Percentiles rank a stretch among this genome's conserved stretches.
Evolutionary conservation across 1,284 basidiomycete genomes (phyloP).

Genomic region (Ceratobasidium sp.): DNA sequence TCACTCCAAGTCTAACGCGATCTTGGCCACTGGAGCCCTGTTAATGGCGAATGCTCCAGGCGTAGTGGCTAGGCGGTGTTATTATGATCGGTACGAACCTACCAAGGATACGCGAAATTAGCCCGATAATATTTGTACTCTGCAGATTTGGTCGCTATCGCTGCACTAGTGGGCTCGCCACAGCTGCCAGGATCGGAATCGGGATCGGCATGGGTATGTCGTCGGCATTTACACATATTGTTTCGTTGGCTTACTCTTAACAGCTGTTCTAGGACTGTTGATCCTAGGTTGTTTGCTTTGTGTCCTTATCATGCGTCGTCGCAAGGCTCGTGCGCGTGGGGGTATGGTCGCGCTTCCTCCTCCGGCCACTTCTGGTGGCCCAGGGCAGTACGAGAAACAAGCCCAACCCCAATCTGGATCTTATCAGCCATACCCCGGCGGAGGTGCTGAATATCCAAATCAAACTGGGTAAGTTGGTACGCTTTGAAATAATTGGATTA

Average conservation of each 20-base stretch:
- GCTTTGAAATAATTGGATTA: neutral
- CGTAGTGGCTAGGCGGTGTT: slow-evolving; percentile 6
- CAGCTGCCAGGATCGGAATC: slow-evolving; percentile 27
- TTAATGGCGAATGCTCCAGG: neutral
- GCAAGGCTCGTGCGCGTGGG: slow-evolving; percentile 7
- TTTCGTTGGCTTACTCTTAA: neutral
- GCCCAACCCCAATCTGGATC: neutral
- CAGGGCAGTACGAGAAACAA: slow-evolving; percentile 31
- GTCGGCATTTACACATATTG: neutral
- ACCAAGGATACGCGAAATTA: neutral
- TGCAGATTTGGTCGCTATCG: slow-evolving; percentile 17
- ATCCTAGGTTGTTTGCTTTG: slow-evolving; percentile 9
- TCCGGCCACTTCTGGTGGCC: slow-evolving; percentile 11
- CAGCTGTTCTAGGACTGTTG: slow-evolving; percentile 23
- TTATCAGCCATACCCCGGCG: slow-evolving; percentile 38
- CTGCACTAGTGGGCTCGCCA: slow-evolving; percentile 28
- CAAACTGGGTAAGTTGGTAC: neutral
- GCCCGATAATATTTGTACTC: neutral
- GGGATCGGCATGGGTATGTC: slow-evolving; percentile 28
- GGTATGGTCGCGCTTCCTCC: slow-evolving; percentile 13
- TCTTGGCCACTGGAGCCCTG: neutral
- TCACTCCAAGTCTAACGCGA: neutral
- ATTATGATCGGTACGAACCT: slow-evolving; percentile 22
- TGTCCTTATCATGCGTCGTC: slow-evolving; percentile 27
- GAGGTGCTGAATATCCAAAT: slow-evolving; percentile 10